Conservation (phyloP, 2,329 filamentous ascomycete species). For the Trichophyton benhamiae region DNA sequence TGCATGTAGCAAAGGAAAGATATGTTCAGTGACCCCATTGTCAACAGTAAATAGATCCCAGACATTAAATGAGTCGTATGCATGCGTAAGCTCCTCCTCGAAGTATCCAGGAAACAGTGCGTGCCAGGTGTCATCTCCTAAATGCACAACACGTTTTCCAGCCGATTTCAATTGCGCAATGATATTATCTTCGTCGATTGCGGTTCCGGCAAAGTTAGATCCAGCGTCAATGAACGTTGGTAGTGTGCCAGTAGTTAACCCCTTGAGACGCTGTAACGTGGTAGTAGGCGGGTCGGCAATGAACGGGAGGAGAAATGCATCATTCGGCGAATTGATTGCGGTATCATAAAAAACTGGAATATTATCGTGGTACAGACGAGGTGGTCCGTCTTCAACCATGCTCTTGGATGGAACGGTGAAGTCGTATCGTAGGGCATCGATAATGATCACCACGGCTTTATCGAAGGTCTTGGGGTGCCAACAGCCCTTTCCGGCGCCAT, state of each 20-base stretch:
- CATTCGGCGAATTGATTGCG: constrained; percentile 57
- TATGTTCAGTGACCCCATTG: constrained; percentile 82
- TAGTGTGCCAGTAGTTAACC: constrained; percentile 84
- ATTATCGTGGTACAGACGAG: constrained; percentile 69
- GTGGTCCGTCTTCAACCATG: constrained; percentile 32
- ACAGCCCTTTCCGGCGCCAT: constrained; percentile 52
- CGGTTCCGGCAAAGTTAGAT: constrained; percentile 87
- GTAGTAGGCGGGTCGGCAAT: constrained; percentile 94
- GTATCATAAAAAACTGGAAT: constrained; percentile 79
- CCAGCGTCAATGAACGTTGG: constrained; percentile 91
- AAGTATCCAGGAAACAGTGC: constrained; percentile 90
- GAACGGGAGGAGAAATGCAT: constrained; percentile 85
- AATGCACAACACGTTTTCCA: constrained; percentile 70
- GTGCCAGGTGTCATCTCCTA: constrained; percentile 98
- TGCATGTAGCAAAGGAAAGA: constrained; percentile 60
- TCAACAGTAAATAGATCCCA: constrained; percentile 97
- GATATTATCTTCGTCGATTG: constrained; percentile 84
- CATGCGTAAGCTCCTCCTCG: constrained; percentile 66
- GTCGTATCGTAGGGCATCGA: constrained; percentile 92
- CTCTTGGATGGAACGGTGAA: constrained; percentile 71
- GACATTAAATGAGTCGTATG: constrained; percentile 96
- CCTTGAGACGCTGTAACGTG: constrained; percentile 84
- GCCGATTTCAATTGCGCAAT: constrained; percentile 51
- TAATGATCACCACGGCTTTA: constrained; percentile 76
- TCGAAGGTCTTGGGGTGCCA: constrained; percentile 94